Evolutionary conservation across 768 basidiomycete species (phyloP), one percentile per base, ranked within the genome.

Genomic region (Leccinum subgranulosum): DNA sequence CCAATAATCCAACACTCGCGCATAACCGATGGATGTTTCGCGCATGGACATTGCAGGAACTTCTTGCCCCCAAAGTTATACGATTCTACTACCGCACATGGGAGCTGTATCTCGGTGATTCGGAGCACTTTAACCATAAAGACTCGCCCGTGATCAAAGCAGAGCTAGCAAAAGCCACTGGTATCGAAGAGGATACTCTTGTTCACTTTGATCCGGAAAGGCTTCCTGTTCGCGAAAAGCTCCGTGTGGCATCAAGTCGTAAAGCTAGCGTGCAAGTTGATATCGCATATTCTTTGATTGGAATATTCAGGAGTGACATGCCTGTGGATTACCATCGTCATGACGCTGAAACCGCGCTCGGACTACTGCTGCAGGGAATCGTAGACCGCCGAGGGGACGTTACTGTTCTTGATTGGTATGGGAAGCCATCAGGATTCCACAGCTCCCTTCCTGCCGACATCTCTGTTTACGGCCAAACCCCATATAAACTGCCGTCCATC

Each of bases 321-420:
- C 21, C 25, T 9, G 50, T 55, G 27, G 51, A 61, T 29, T 45
- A 53, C 7, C 6, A 7, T 17, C 33, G 58, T 3, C 29, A 31
- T 11, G 61, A 60, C 23, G 33, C 23, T 3, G 55, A 56, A 0
- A n/a, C 39, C 6, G 61, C 61, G 1, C 61, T 62, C 21, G 61
- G 61, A 2, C 56, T 34, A 1, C 56, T 62, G 11, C 28, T 62
- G 15, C 56, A 62, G n/a, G 63, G 62, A 31, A 48, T 48, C 2
- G 55, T 65, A 6, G 41, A 54, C n/a, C 63, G 57, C 6, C 46
- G 54, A 25, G 55, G 58, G 14, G 64, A 63, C 10, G 28, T 46
- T 4, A 55, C 58, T 11, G 60, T 62, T n/a, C 56, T 66, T 2
- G 65, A 66, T 54, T 66, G 65, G 65, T 15, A 56, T 11, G 65